These are phyloP conservation scores for Globisporangium paddicum DNA, from an alignment of 352 stramenopile species.

Conservation along the genomic window DNA sequence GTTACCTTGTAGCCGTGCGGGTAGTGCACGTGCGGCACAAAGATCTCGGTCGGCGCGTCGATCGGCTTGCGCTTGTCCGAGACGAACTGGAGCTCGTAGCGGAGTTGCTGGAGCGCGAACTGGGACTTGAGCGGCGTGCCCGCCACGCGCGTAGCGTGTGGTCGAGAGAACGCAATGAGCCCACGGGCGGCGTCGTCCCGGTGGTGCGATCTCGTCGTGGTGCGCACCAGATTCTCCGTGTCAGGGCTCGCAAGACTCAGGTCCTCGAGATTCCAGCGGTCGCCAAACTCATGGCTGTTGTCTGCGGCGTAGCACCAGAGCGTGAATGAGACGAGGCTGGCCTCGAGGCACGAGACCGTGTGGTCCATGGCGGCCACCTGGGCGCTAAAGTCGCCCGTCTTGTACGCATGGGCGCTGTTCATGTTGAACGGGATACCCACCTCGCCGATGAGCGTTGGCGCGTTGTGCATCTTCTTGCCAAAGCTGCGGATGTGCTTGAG, in stretches of 20 bases:
- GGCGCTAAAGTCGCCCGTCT: constrained; percentile 36
- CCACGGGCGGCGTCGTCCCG: constrained; percentile 37
- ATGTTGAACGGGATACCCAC: constrained; percentile 74
- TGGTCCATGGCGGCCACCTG: constrained; percentile 64
- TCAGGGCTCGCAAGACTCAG: constrained; percentile 71
- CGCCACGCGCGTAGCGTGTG: constrained; percentile 58
- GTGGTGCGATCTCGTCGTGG: constrained; percentile 11
- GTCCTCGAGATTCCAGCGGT: constrained; percentile 87
- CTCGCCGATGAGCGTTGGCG: constrained; percentile 64
- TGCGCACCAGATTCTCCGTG: background rate
- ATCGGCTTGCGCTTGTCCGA: constrained; percentile 21
- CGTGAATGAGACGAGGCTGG: constrained; percentile 77
- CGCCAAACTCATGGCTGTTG: constrained; percentile 75
- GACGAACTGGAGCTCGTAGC: constrained; percentile 58
- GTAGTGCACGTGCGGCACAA: constrained; percentile 76
- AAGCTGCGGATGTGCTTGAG: constrained; percentile 52
- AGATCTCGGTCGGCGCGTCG: constrained; percentile 41
- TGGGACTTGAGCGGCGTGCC: constrained; percentile 51
- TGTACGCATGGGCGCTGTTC: constrained; percentile 41
- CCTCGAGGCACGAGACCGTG: constrained; percentile 70
- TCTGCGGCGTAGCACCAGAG: constrained; percentile 90
- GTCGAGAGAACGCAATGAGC: constrained; percentile 59
- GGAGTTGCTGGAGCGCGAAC: constrained; percentile 39
- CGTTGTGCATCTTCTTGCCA: constrained; percentile 48
- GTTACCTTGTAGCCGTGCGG: constrained; percentile 48